A percentile compares a stretch with the other conserved stretches of the same genome.
phyloP scores from a whole-genome alignment of 345 rosid genomes.

The Trapa bicornis region DNA sequence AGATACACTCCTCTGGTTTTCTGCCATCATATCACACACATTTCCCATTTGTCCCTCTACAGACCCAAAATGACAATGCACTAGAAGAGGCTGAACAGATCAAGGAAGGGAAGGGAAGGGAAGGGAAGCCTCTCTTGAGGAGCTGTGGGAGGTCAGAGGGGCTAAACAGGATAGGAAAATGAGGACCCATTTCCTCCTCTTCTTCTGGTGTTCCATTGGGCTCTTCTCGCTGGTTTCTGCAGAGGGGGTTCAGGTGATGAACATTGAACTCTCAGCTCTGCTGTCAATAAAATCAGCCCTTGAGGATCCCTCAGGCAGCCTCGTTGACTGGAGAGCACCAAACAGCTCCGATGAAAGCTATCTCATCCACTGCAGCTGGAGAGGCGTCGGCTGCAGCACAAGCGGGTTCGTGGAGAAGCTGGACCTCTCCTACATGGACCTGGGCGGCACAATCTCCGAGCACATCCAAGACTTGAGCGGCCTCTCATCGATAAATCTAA shows the following conservation, averaged over 20 bases:
- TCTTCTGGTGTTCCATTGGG: slow-evolving; percentile 38
- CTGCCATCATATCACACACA: slow-evolving; percentile 7
- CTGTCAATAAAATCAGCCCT: slow-evolving; percentile 45
- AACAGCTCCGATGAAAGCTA: slow-evolving; percentile 11
- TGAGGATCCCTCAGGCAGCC: slow-evolving; percentile 40
- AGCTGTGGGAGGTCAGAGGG: not conserved
- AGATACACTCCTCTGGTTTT: slow-evolving; percentile 1
- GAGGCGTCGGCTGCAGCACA: slow-evolving; percentile 55
- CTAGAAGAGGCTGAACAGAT: slow-evolving; percentile 13
- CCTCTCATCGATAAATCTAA: slow-evolving; percentile 38
- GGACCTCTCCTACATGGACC: slow-evolving; percentile 59
- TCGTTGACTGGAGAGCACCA: slow-evolving; percentile 44
- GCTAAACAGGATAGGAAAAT: slow-evolving; percentile 18
- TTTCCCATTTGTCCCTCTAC: slow-evolving; percentile 19
- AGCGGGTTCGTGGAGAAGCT: slow-evolving; percentile 52
- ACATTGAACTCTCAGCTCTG: slow-evolving; percentile 37
- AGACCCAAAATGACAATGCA: slow-evolving; percentile 27
- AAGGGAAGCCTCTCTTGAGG: not conserved
- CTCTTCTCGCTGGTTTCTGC: slow-evolving; percentile 33
- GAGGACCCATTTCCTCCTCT: slow-evolving; percentile 23
- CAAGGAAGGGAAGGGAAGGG: not conserved
- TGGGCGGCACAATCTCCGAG: slow-evolving; percentile 54
- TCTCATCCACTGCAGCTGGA: slow-evolving; percentile 54
- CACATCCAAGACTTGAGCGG: slow-evolving; percentile 33
- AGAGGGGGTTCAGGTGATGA: slow-evolving; percentile 17